phyloP scores from a whole-genome alignment of 2,329 filamentous ascomycete genomes.

The Fusarium xylarioides region DNA sequence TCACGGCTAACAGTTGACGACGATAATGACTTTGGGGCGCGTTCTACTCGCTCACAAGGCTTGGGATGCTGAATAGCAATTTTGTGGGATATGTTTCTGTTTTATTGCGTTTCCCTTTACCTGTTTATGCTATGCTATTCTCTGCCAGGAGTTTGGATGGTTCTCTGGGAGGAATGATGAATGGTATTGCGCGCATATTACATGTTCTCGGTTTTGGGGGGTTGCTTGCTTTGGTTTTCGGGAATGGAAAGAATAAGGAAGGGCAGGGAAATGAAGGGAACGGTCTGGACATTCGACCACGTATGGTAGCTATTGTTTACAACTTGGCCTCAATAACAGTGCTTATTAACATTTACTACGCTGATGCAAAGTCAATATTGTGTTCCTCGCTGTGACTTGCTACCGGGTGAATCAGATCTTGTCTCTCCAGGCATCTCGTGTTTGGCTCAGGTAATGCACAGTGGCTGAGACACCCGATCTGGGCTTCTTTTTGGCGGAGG shows the following conservation, averaged over 20 bases:
- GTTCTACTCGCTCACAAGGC: slow-evolving; percentile 32
- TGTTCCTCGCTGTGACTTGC: not conserved
- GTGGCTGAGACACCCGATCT: not conserved
- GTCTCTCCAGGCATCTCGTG: not conserved
- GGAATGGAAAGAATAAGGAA: not conserved
- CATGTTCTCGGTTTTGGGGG: slow-evolving; percentile 15
- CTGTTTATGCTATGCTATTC: slow-evolving; percentile 31
- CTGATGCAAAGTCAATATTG: not conserved
- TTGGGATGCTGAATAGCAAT: slow-evolving; percentile 36
- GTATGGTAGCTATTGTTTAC: slow-evolving; percentile 29
- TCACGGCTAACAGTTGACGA: slow-evolving; percentile 46
- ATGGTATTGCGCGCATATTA: slow-evolving; percentile 21
- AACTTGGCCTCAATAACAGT: slow-evolving; percentile 19
- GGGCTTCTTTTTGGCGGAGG: not conserved
- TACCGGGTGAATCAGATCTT: not conserved
- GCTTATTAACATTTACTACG: not conserved
- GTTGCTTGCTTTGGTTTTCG: slow-evolving; percentile 12
- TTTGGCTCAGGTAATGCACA: not conserved
- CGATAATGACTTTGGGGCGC: slow-evolving; percentile 44
- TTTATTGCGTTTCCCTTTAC: slow-evolving; percentile 18
- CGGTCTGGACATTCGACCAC: slow-evolving; percentile 19
- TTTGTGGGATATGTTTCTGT: slow-evolving; percentile 15
- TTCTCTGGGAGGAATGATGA: slow-evolving; percentile 15
- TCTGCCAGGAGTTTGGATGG: slow-evolving; percentile 45
- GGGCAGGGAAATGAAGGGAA: slow-evolving; percentile 14